Conservation (phyloP, 2,329 filamentous ascomycete species). For the Hymenoscyphus occultus region DNA sequence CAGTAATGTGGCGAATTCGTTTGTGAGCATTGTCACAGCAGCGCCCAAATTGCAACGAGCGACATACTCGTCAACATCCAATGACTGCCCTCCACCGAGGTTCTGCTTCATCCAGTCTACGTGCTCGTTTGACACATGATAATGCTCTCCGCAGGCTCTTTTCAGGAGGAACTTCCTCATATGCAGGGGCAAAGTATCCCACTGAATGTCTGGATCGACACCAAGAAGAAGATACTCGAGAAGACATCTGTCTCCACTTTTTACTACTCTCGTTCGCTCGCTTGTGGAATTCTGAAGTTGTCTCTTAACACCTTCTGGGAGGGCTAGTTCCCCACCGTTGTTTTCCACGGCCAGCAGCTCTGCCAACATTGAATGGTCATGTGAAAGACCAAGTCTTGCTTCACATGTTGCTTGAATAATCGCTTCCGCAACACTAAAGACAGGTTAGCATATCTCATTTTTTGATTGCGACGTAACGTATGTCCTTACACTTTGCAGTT, state of each 20-base stretch:
- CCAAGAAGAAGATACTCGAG: slow-evolving; percentile 24
- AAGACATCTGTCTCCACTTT: slow-evolving; percentile 15
- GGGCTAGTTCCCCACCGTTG: slow-evolving; percentile 4
- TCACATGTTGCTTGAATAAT: slow-evolving; percentile 26
- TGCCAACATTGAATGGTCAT: slow-evolving; percentile 24
- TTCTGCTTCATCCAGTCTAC: slow-evolving; percentile 38
- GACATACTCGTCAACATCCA: slow-evolving; percentile 42
- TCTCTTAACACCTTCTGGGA: slow-evolving; percentile 25
- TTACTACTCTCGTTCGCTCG: slow-evolving; percentile 18
- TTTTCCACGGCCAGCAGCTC: slow-evolving; percentile 16
- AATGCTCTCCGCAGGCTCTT: slow-evolving; percentile 30
- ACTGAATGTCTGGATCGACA: slow-evolving; percentile 25
- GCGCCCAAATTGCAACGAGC: slow-evolving; percentile 49
- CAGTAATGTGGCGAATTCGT: slow-evolving; percentile 11
- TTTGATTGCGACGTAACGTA: neutral
- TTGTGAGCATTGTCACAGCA: slow-evolving; percentile 40
- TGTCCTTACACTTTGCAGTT: slow-evolving; percentile 17
- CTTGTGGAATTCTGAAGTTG: slow-evolving; percentile 21
- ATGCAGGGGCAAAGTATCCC: slow-evolving; percentile 22
- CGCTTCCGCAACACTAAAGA: slow-evolving; percentile 21
- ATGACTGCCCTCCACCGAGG: slow-evolving; percentile 9
- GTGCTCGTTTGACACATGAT: slow-evolving; percentile 40
- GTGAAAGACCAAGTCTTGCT: slow-evolving; percentile 23
- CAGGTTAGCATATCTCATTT: neutral
- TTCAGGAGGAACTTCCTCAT: slow-evolving; percentile 14